phyloP scores from a whole-genome alignment of 306 rosid species.

The Vigna mungo region DNA sequence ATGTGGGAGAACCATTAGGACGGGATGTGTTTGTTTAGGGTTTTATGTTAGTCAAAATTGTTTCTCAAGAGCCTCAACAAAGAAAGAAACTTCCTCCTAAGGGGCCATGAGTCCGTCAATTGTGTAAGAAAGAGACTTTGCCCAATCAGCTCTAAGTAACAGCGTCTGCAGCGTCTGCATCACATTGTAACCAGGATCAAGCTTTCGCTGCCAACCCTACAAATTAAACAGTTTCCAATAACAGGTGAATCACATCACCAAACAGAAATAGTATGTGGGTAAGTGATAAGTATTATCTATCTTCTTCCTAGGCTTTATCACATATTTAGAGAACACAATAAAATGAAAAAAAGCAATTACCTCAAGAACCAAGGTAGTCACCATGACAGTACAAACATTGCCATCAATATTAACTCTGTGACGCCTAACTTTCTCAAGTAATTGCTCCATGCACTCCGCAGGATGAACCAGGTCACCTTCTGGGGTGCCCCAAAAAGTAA shows the following conservation, averaged over 20 bases:
- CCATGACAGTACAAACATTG: slow-evolving; percentile 97
- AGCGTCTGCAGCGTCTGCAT: slow-evolving; percentile 94
- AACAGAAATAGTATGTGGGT: background rate
- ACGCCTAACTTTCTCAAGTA: slow-evolving; percentile 97
- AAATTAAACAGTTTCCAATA: slow-evolving; percentile 40
- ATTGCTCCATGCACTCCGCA: slow-evolving; percentile 96
- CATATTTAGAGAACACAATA: slow-evolving; percentile 9
- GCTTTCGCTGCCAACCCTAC: slow-evolving; percentile 99
- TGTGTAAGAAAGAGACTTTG: slow-evolving; percentile 87
- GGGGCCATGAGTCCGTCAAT: slow-evolving; percentile 99
- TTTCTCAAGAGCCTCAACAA: slow-evolving; percentile 45
- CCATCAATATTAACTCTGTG: slow-evolving; percentile 96
- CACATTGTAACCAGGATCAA: slow-evolving; percentile 89
- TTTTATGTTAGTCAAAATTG: slow-evolving; percentile 67
- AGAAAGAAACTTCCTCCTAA: slow-evolving; percentile 49
- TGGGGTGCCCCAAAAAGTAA: slow-evolving; percentile 92
- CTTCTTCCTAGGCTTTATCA: background rate
- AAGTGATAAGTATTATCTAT: background rate
- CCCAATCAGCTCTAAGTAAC: slow-evolving; percentile 96
- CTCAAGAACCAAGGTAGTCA: slow-evolving; percentile 95
- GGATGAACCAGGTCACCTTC: slow-evolving; percentile 98
- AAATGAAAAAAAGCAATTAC: slow-evolving; percentile 50
- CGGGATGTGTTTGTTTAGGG: slow-evolving; percentile 39
- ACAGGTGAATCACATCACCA: slow-evolving; percentile 34
- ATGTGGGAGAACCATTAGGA: slow-evolving; percentile 43